Percentiles rank a stretch among this genome's conserved stretches.
phyloP scores from a whole-genome alignment of 192 early-diverging fungal genomes.

The Fimicolochytrium jonesii region DNA sequence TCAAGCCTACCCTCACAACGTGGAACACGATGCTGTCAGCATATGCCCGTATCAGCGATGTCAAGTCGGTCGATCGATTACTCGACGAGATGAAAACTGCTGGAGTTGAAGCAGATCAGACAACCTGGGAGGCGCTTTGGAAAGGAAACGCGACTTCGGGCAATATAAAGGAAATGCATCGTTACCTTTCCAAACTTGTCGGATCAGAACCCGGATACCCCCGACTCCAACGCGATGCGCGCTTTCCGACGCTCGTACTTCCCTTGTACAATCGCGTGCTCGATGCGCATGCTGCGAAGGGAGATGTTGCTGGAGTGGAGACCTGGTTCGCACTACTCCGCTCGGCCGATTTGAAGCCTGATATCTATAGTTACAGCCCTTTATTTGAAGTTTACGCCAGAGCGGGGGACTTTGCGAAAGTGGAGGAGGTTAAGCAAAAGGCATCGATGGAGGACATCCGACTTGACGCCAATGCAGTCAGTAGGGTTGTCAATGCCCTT shows the following conservation, averaged over 20 bases:
- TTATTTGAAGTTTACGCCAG: conserved; percentile 5
- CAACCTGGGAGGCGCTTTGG: conserved; percentile 10
- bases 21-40: not conserved
- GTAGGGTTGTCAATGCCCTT: not conserved
- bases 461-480: not conserved
- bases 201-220: not conserved
- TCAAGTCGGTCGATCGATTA: not conserved
- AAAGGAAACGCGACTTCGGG: conserved; percentile 5
- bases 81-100: not conserved
- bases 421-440: not conserved
- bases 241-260: not conserved
- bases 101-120: not conserved
- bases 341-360: not conserved
- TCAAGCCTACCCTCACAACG: not conserved
- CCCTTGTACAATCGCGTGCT: not conserved
- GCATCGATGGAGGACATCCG: not conserved
- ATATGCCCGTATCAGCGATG: not conserved
- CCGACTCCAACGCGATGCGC: not conserved
- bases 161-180: not conserved
- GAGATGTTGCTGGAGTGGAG: not conserved
- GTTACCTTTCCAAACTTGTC: not conserved
- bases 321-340: not conserved
- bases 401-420: conserved; percentile 3
- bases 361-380: not conserved
- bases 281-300: not conserved